Percentiles rank a stretch among this genome's conserved stretches.
These are phyloP conservation scores for Diversispora eburnea DNA, from an alignment of 192 early-diverging fungal genomes.

Conservation along the genomic window DNA sequence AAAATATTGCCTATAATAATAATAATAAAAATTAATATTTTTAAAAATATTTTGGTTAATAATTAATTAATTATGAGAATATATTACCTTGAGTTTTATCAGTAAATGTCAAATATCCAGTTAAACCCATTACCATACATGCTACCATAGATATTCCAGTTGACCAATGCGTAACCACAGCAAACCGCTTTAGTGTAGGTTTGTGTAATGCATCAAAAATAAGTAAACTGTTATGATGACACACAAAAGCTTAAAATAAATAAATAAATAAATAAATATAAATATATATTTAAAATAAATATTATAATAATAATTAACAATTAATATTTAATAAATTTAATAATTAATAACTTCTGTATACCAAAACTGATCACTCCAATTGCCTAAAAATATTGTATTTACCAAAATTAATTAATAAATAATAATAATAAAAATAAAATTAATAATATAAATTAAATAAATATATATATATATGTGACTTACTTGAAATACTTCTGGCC, in stretches of 20 bases:
- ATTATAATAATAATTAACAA: constrained; percentile 10
- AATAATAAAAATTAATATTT: neutral
- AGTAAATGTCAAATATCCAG: constrained; percentile 77
- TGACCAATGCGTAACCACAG: constrained; percentile 76
- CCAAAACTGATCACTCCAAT: constrained; percentile 91
- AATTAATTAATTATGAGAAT: constrained; percentile 16
- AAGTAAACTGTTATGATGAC: constrained; percentile 93
- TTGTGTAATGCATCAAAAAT: constrained; percentile 82
- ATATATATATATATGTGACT: too few species aligned
- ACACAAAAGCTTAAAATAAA: constrained; percentile 75
- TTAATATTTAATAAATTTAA: constrained; percentile 2
- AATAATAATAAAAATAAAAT: too few species aligned
- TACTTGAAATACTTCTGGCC: constrained; percentile 64
- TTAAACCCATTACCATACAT: constrained; percentile 67
- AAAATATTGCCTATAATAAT: constrained; percentile 69
- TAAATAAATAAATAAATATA: neutral
- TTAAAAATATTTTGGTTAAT: too few species aligned
- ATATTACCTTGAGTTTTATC: constrained; percentile 71
- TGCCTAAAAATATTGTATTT: constrained; percentile 33
- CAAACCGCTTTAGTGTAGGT: constrained; percentile 82
- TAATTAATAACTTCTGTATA: constrained; percentile 21
- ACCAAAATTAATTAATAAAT: too few species aligned
- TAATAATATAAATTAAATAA: neutral
- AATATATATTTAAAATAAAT: too few species aligned
- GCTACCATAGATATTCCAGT: constrained; percentile 66